Evolutionary conservation across 306 rosid species (phyloP).

Genomic region (Neltuma alba): DNA sequence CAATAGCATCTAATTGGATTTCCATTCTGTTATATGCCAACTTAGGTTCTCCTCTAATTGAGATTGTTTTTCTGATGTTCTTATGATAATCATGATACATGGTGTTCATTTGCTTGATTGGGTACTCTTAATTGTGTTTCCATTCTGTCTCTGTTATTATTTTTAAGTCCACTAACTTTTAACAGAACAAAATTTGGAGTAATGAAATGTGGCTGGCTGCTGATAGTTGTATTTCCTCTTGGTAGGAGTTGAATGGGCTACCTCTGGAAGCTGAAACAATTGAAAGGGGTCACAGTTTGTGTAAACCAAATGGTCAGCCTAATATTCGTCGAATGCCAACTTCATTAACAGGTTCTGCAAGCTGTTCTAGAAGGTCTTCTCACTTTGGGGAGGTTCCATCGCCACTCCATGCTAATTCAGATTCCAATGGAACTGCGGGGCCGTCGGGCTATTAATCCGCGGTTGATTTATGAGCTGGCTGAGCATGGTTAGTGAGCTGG

Average conservation of each 20-base stretch:
- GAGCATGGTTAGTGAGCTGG: conserved; percentile 31
- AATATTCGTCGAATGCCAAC: conserved; percentile 66
- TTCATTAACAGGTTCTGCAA: conserved; percentile 58
- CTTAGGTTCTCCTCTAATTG: conserved; percentile 2
- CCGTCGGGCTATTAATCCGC: conserved; percentile 47
- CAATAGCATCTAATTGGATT: background rate
- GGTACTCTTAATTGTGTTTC: background rate
- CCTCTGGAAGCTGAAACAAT: conserved; percentile 88
- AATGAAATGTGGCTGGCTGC: conserved; percentile 21
- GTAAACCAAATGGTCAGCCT: conserved; percentile 78
- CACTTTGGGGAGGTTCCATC: conserved; percentile 65
- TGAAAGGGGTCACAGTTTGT: conserved; percentile 73
- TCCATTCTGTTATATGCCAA: conserved; percentile 10
- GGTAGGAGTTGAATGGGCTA: conserved; percentile 81
- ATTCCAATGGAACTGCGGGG: conserved; percentile 65
- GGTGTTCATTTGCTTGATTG: background rate
- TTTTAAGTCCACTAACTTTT: conserved; percentile 23
- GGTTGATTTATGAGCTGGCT: conserved; percentile 43
- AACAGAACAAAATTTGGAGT: background rate
- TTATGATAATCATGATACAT: conserved; percentile 17
- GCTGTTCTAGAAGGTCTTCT: conserved; percentile 60
- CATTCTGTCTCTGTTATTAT: background rate
- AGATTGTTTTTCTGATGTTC: conserved; percentile 11
- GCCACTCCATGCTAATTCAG: conserved; percentile 53
- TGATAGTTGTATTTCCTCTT: conserved; percentile 34